Base-by-base conservation (phyloP, 768 basidiomycete species). In the Lentinula sp. region DNA sequence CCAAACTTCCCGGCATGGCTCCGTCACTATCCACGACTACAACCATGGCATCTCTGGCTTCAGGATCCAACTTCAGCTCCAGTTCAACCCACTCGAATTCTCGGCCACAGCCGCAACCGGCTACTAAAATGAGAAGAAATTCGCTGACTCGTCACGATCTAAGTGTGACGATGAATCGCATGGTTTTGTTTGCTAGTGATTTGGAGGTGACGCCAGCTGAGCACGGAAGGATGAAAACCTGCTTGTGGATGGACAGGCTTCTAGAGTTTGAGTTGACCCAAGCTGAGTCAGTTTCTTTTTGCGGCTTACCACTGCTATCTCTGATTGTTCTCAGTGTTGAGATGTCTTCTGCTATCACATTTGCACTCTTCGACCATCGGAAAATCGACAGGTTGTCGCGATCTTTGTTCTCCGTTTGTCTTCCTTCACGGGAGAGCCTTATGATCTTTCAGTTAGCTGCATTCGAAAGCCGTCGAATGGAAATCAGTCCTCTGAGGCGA, bases 171-270 rank as follows among this genome's bases (percentile, higher is more conserved):
- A 75, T 89, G 78, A 86, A 89, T 66, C 78, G 86, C 43, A 87
- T 89, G 87, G 84, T 77, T 15, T 74, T 87, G 5, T 84, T 82
- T n/a, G 76, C 55, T 28, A 68, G 69, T 3, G 75, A 35, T 66
- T 74, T 2, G 37, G 37, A 39, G 85, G 83, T 2, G 1, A 67
- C 74, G 10, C 75, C 80, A 0, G 75, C 78, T 18, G 84, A 87
- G 61, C 80, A 87, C 66, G 84, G 82, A 5, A 78, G 85, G 62
- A 87, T 90, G 84, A 84, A 83, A 57, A 81, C 88, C 1, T 77
- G 84, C 0, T 88, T 84, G 67, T 93, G 91, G 90, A 82, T 87
- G 72, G 84, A 91, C 65, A 78, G 73, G 55, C 64, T 93, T 15
- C 70, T 77, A 57, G 75, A 79, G 13, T 78, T 80, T 57, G 74